Evolutionary conservation across 2,329 filamentous ascomycete species (phyloP).

Genomic region (Diaporthe helianthi): DNA sequence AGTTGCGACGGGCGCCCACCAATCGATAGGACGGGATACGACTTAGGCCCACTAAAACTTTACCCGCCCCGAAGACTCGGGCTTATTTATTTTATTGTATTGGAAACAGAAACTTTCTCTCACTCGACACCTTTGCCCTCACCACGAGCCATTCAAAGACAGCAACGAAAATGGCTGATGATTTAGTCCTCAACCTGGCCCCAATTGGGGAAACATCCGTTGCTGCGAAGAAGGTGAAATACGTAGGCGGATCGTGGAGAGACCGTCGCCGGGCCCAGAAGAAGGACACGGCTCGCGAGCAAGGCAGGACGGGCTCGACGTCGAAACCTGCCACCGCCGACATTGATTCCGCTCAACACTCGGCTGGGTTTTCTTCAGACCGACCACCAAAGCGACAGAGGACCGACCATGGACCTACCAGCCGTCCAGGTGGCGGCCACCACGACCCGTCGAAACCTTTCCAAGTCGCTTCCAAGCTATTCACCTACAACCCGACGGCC

Average conservation of each 20-base stretch:
- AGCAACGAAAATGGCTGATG: conserved; percentile 27
- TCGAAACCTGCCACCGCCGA: conserved; percentile 14
- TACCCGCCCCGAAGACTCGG: neutral
- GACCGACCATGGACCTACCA: conserved; percentile 41
- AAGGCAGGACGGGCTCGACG: conserved; percentile 5
- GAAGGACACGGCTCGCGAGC: conserved; percentile 28
- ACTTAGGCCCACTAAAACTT: conserved; percentile 16
- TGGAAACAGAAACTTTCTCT: conserved; percentile 15
- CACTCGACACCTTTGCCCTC: neutral
- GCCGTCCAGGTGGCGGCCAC: conserved; percentile 40
- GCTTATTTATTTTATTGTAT: no score
- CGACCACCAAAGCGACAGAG: conserved; percentile 41
- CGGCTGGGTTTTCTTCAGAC: conserved; percentile 44
- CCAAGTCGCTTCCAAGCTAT: conserved; percentile 87
- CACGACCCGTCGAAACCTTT: conserved; percentile 39
- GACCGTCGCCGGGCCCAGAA: conserved; percentile 32
- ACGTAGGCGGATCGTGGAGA: conserved; percentile 32
- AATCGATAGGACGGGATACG: conserved; percentile 15
- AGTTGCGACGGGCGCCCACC: no score
- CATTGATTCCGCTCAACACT: conserved; percentile 42
- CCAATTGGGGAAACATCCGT: conserved; percentile 12
- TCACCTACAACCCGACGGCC: conserved; percentile 84
- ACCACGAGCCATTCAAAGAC: neutral
- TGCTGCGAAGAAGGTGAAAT: conserved; percentile 27
- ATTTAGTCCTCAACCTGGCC: conserved; percentile 33